Base-by-base conservation (phyloP, 2,329 filamentous ascomycete genomes). In the Allantophomopsis cytisporea region DNA sequence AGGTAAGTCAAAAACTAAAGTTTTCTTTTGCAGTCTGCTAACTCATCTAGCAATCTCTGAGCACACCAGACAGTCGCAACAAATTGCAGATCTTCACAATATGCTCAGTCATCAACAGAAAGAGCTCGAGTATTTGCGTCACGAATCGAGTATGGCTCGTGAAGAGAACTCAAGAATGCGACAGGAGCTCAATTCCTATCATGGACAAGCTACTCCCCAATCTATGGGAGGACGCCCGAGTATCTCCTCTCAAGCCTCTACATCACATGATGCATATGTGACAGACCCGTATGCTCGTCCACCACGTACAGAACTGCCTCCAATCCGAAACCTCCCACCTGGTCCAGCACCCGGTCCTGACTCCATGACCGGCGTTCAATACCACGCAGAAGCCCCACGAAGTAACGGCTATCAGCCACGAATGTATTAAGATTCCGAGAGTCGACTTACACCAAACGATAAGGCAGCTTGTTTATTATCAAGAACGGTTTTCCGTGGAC, bases 281-380 rank as follows among this genome's bases (percentile, higher is more conserved):
- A 16, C 39, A 10, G 35, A 23, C 13, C 39, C 39, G 13, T 35
- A 36, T n/a, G 16, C 23, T 14, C 30, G 35, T 31, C 28, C 31
- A 18, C 54, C 35, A 40, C 62, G 69, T 15, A 63, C 65, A 12
- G 68, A 75, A 48, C 58, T 79, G 21, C 74, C 74, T 11, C 74
- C 74, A 2, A 60, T 79, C 30, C 64, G 73, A 10, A 67, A 63
- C 48, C 60, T 60, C 38, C 58, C 56, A 53, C 67, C 7, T 51
- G 60, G 5, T 61, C 56, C 21, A 58, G 36, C 36, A 33, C 16
- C 32, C 14, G 15, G 56, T 0, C 68, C 74, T 1, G 75, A 80
- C 16, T 71, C 72, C 1, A 80, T 80, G 76, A 76, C 72, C 2
- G 76, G 76, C 2, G 73, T 80, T 5, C 75, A 79, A 50, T 80